phyloP scores from a whole-genome alignment of 352 stramenopile genomes.

The Pythium plurisporium region DNA sequence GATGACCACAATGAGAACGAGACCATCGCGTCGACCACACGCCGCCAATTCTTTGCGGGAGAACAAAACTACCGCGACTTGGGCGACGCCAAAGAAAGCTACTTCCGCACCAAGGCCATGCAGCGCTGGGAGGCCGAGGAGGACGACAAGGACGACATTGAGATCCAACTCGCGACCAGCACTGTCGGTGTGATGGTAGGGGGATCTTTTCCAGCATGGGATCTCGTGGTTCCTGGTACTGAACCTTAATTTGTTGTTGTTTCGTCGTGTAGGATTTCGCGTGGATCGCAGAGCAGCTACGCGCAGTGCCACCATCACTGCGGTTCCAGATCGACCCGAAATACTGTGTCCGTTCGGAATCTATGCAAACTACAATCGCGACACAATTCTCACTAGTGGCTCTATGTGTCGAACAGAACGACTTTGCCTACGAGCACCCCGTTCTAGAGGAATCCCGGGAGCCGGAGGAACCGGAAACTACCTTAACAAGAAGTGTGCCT shows the following conservation, averaged over 20 bases:
- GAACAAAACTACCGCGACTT: constrained; percentile 51
- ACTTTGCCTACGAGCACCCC: not conserved
- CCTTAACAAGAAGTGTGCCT: no score
- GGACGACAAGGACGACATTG: constrained; percentile 25
- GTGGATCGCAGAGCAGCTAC: constrained; percentile 59
- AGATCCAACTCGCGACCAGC: constrained; percentile 17
- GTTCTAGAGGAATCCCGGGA: not conserved
- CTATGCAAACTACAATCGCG: no score
- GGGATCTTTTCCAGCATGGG: no score
- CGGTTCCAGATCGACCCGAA: constrained; percentile 71
- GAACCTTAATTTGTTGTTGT: not conserved
- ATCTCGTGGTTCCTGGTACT: not conserved
- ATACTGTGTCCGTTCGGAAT: constrained; percentile 74
- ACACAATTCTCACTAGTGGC: no score
- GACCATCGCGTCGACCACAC: constrained; percentile 11
- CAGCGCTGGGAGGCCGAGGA: constrained; percentile 66
- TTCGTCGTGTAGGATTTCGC: constrained; percentile 46
- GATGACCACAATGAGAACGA: constrained; percentile 5
- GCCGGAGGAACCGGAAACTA: no score
- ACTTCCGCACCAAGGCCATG: constrained; percentile 62
- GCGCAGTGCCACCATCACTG: constrained; percentile 34
- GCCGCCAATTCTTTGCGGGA: constrained; percentile 57
- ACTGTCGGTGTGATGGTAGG: constrained; percentile 9
- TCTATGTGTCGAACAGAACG: not conserved
- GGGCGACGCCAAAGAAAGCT: constrained; percentile 28